Evolutionary conservation across 495 filamentous ascomycete species (phyloP).

Genomic region (Penicillium dipodomyicola): DNA sequence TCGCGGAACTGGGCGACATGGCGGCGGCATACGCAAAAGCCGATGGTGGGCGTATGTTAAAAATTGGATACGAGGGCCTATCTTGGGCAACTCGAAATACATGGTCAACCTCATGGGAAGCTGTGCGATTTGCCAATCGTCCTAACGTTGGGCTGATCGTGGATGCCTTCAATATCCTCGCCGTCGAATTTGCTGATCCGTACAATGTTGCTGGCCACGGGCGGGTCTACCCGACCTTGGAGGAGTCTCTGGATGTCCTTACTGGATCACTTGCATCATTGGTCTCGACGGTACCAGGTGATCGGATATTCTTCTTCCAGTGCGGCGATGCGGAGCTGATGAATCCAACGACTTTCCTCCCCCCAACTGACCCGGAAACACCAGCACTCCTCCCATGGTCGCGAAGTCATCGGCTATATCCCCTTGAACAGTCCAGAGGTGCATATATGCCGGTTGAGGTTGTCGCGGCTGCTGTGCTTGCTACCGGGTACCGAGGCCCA

Average conservation of each 20-base stretch:
- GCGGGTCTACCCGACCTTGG: conserved; percentile 23
- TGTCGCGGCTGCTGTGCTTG: conserved; percentile 58
- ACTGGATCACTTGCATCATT: conserved; percentile 44
- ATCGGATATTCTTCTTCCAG: conserved; percentile 70
- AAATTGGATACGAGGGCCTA: conserved; percentile 38
- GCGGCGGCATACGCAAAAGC: conserved; percentile 25
- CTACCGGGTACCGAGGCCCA: conserved; percentile 61
- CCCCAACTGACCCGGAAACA: conserved; percentile 20
- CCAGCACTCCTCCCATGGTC: conserved; percentile 36
- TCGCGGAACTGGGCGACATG: conserved; percentile 35
- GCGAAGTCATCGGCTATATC: conserved; percentile 49
- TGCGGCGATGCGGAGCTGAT: conserved; percentile 63
- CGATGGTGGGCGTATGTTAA: conserved; percentile 31
- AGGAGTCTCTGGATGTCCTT: conserved; percentile 27
- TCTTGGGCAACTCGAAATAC: conserved; percentile 64
- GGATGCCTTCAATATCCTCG: conserved; percentile 67
- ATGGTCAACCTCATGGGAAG: conserved; percentile 61
- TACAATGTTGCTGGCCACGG: conserved; percentile 32
- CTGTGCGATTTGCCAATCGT: conserved; percentile 53
- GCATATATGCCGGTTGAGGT: conserved; percentile 63
- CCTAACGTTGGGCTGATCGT: conserved; percentile 64
- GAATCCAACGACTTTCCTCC: conserved; percentile 37
- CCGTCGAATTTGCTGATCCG: conserved; percentile 67
- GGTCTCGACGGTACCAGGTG: conserved; percentile 50
- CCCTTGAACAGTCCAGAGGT: conserved; percentile 45